Conservation (phyloP, 495 filamentous ascomycete genomes). For the Aspergillus incahuasiensis region DNA sequence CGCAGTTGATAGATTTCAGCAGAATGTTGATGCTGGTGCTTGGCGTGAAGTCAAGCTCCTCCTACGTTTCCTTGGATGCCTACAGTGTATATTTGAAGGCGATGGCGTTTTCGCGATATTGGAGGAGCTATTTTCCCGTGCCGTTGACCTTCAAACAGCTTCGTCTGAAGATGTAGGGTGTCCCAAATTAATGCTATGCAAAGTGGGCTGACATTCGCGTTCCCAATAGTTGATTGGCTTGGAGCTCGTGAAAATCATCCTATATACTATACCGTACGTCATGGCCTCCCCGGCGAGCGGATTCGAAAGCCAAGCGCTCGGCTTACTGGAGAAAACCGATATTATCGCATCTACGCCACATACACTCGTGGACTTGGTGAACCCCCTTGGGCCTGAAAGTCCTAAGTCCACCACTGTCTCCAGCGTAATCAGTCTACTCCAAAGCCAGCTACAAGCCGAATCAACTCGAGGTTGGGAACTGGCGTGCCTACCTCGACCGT, state of each 20-base stretch:
- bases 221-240: constrained; percentile 54
- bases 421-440: constrained; percentile 78
- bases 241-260: constrained; percentile 92
- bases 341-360: constrained; percentile 84
- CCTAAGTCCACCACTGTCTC: constrained; percentile 49
- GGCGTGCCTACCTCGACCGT: constrained; percentile 78
- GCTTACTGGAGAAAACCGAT: constrained; percentile 86
- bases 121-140: constrained; percentile 77
- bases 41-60: constrained; percentile 92
- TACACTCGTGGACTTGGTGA: constrained; percentile 73
- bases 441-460: constrained; percentile 76
- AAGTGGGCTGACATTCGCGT: constrained; percentile 19
- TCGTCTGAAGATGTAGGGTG: constrained; percentile 80
- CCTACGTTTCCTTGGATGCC: constrained; percentile 76
- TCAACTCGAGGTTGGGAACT: constrained; percentile 66
- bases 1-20: constrained; percentile 52
- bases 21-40: constrained; percentile 60
- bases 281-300: constrained; percentile 65
- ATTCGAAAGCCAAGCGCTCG: constrained; percentile 62
- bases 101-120: constrained; percentile 83
- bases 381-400: constrained; percentile 66
- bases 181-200: not conserved
- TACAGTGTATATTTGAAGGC: constrained; percentile 74
- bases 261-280: constrained; percentile 88
- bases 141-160: constrained; percentile 83